Evolutionary conservation across 495 filamentous ascomycete genomes (phyloP), one percentile per base, ranked within the genome.

Genomic region (Hypomontagnella monticulosa): DNA sequence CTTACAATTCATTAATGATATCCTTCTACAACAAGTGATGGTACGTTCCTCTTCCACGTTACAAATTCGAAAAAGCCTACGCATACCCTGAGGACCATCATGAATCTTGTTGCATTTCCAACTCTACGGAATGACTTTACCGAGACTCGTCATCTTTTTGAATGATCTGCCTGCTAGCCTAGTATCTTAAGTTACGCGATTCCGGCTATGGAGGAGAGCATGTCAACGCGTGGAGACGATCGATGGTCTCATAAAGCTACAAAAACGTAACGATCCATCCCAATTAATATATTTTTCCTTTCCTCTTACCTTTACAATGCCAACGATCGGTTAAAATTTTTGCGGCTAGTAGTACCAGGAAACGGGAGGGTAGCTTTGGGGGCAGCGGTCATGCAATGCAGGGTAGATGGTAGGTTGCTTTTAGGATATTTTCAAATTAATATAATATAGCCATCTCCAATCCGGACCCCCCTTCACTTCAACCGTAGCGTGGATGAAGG

Each of bases 381-480:
- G 60, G 48, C 46, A 30, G n/a, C 37, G 50, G 67, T 46, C n/a
- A 67, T 67, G 70, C 62, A 67, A 62, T 64, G 63, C 67, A 72
- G 48, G 59, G 60, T 12, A 59, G 65, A 63, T 68, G 65, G 65
- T 51, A 68, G 62, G 71, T 71, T 61, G 63, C 63, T 71, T 72
- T 73, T 73, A 73, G 71, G 67, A 73, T 73, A 73, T 73, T 71
- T 54, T 55, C 53, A 57, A 49, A 66, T 54, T 60, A 67, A 67
- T 62, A 67, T 61, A 61, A 68, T 66, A 58, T 63, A 68, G 33
- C 64, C 54, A 54, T 44, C 48, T 61, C 57, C 51, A 36, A 66
- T 53, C 44, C 63, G 43, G 20, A 37, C 20, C 43, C 57, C 57
- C 48, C 40, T 36, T 43, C 41, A 41, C 54, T 66, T 54, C 67